phyloP scores from a whole-genome alignment of 2,329 filamentous ascomycete genomes.

The Curvularia eragrostidis region DNA sequence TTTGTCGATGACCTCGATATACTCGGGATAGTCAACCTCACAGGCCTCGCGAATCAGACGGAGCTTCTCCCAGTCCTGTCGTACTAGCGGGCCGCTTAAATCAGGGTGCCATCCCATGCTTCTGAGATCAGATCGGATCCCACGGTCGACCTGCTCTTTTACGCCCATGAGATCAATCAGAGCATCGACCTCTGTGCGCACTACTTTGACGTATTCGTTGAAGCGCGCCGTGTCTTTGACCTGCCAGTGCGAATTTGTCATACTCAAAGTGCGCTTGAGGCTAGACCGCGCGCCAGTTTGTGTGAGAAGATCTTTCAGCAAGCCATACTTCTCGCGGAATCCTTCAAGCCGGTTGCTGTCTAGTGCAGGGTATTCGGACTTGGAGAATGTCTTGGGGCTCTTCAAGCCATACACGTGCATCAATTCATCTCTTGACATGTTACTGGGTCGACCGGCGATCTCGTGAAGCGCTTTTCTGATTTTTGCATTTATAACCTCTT shows the following conservation, averaged over 20 bases:
- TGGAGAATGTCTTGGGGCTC: slow-evolving; percentile 50
- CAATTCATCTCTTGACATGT: slow-evolving; percentile 51
- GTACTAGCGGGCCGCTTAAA: slow-evolving; percentile 41
- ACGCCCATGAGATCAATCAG: slow-evolving; percentile 53
- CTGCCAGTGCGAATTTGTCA: slow-evolving; percentile 50
- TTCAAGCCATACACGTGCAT: slow-evolving; percentile 57
- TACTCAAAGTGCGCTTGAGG: slow-evolving; percentile 46
- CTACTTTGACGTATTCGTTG: slow-evolving; percentile 50
- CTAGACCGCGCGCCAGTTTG: slow-evolving; percentile 43
- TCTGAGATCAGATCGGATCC: slow-evolving; percentile 54
- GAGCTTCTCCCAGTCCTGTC: slow-evolving; percentile 52
- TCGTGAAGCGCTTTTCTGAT: slow-evolving; percentile 52
- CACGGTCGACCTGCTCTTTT: slow-evolving; percentile 54
- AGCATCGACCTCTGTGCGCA: slow-evolving; percentile 53
- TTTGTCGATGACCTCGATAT: slow-evolving; percentile 51
- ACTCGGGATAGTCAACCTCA: slow-evolving; percentile 53
- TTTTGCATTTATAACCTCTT: slow-evolving; percentile 46
- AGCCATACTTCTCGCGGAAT: slow-evolving; percentile 54
- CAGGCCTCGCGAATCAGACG: slow-evolving; percentile 54
- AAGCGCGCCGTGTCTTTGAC: slow-evolving; percentile 53
- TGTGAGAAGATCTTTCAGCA: slow-evolving; percentile 50
- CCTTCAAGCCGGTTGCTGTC: slow-evolving; percentile 55
- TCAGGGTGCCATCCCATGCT: slow-evolving; percentile 59
- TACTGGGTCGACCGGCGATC: slow-evolving; percentile 54
- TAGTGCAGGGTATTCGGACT: slow-evolving; percentile 50